Base-by-base conservation (phyloP, 805 yeast genomes). In the Scheffersomyces amazonensis region DNA sequence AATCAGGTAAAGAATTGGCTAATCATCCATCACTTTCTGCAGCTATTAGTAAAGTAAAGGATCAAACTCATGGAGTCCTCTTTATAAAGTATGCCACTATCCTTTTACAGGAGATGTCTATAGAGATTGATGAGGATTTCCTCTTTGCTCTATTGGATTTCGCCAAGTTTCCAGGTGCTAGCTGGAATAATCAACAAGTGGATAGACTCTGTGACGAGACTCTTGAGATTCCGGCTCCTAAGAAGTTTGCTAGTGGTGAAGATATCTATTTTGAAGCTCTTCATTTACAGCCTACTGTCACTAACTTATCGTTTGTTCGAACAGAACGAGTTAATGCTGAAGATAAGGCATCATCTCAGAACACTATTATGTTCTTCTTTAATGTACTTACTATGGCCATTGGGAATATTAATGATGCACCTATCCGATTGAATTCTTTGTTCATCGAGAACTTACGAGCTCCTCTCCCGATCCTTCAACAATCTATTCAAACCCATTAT, bases 391-490 rank as follows among this genome's bases (percentile, higher is more conserved):
- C 97, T 0, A 90, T 91, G 97, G 96, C 99, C 0, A 78, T 93
- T 45, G 99, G 98, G 18, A 93, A 91, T 58, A 87, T 95, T 43
- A 91, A 91, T 56, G 97, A 93, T 60, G 99, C 99, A 0, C 98
- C 98, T 1, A 86, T 93, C 31, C 78, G 84, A 52, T 66, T 93
- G 56, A 88, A 91, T 53, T 89, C 98, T 0, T 70, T 95, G 48
- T 74, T 88, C 42, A 75, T 91, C 56, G 97, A 89, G 50, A 93
- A 93, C 56, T 80, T 90, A 10, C 75, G 96, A 42, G 95, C 90
- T 1, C 95, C 97, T 3, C 57, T 85, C 3, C 87, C 89, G 2
- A 71, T 83, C 20, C 71, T 93, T 46, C 42, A 79, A 22, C 83
- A 82, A 41, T 80, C 86, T 22, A 72, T 91, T 16, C 72, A 74